Evolutionary conservation across 2,329 filamentous ascomycete genomes (phyloP), one percentile per base, ranked within the genome.

Genomic region (Penicillium sp.): DNA sequence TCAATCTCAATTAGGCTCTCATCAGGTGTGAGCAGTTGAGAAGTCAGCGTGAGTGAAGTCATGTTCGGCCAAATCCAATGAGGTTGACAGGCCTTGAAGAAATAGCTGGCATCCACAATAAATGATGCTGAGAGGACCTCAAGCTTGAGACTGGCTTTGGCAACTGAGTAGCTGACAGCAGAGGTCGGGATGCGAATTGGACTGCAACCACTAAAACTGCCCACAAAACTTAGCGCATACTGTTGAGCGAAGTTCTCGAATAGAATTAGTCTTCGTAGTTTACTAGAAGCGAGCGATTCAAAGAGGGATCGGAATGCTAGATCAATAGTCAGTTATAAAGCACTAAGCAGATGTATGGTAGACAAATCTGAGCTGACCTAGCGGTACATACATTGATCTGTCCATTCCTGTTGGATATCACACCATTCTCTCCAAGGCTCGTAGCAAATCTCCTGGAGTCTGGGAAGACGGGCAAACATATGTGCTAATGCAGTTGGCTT

Each of bases 391-490:
- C 28, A 29, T 29, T 29, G 28, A 29, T 29, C 28, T 29, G 28
- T 29, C 28, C 28, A 29, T 9, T 29, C 28, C 6, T 29, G 28
- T 9, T 61, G 51, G 8, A 0, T 34, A 49, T 2, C 12, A 24
- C 1, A 34, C 61, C 59, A 70, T 57, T 73, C 68, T 55, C 67
- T 70, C 70, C 72, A 75, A 47, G 70, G 72, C 57, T 74, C 70
- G 57, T 72, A 74, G 47, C 65, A 65, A 57, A 76, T 56, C 55
- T 76, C 68, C 57, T 68, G 63, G 46, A 76, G 51, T 49, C 63
- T 66, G 13, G 72, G 68, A 52, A 74, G 64, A 42, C 65, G 66
- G 10, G 66, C 54, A 52, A 74, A 59, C 60, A 75, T 71, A 13
- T 68, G 57, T 28, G 65, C 57, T 42, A 41, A 46, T 42, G 26